Evolutionary conservation across 257 asterid species (phyloP), one percentile per base, ranked within the genome.

Genomic region (Thymus quinquecostatus): DNA sequence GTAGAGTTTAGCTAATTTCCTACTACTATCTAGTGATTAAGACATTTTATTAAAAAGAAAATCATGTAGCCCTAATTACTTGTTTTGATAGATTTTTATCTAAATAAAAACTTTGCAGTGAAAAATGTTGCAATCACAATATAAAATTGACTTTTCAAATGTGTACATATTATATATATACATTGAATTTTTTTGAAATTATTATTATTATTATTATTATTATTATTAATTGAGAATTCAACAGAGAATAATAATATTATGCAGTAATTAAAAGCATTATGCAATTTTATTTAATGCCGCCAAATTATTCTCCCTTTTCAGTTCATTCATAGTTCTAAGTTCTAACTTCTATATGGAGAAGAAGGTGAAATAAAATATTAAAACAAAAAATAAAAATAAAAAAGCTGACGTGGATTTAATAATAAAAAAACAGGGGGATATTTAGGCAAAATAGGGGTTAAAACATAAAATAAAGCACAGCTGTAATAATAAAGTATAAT

Each of bases 401-500:
- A 0, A 3, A 10, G 8, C 43, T 5, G n/a, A 4, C 64, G 41
- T 5, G 41, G 54, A 64, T 28, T 28, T 9, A 10, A 5, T 0
- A 41, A 38, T 10, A 27, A 43, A 27, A 49, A 28, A 65, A 69
- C 10, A 48, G 40, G 64, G 54, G 1, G 3, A 51, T 51, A 6
- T 53, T 53, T 53, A 27, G 27, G 7, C 9, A 21, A 53, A 6
- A 0, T 6, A 44, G 49, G 21, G 29, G 45, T 2, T 14, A 33
- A 62, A 58, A 41, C 76, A 56, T 40, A 9, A 43, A 6, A 27
- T 6, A 43, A 6, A 44, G 50, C 40, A 53, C 71, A 77, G 60
- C 49, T 57, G 70, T 71, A 10, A 55, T 14, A 72, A 43, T 29
- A 43, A 45, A 77, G 50, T 8, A 54, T 10, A 68, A 72, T 27